phyloP scores from a whole-genome alignment of 106 monocot genomes.

The Agapanthus africanus region DNA sequence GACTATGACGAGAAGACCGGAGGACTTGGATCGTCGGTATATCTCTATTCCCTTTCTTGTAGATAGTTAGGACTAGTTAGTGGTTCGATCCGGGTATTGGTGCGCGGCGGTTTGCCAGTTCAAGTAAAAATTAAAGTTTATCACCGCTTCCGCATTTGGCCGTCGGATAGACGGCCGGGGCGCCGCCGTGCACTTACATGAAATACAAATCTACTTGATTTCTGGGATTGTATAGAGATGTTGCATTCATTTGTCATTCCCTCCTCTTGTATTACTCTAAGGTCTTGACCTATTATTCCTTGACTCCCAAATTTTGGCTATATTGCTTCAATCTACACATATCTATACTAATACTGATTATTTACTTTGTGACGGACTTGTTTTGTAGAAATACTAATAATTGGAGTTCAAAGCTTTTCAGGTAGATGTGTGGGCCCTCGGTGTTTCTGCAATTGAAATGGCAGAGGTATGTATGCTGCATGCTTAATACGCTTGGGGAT shows the following conservation, averaged over 20 bases:
- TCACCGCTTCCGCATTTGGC: too few species aligned
- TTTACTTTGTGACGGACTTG: background rate
- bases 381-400: conserved; percentile 1
- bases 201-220: background rate
- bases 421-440: conserved; percentile 99
- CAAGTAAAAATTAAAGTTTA: too few species aligned
- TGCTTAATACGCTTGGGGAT: conserved; percentile 10
- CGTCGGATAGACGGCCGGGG: too few species aligned
- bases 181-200: too few species aligned
- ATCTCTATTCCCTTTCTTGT: too few species aligned
- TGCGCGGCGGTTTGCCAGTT: too few species aligned
- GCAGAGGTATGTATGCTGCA: conserved; percentile 65
- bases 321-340: background rate
- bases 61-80: too few species aligned
- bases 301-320: background rate
- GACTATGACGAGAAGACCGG: too few species aligned
- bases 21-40: too few species aligned
- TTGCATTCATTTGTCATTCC: background rate
- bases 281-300: background rate
- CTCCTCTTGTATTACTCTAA: background rate
- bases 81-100: too few species aligned
- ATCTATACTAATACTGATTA: background rate
- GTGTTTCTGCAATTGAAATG: conserved; percentile 99
- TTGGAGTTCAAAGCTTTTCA: conserved; percentile 18
- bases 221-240: background rate